These are phyloP conservation scores for Alloteropsis semialata DNA, from an alignment of 176 grass and related monocot species.

Conservation along the genomic window DNA sequence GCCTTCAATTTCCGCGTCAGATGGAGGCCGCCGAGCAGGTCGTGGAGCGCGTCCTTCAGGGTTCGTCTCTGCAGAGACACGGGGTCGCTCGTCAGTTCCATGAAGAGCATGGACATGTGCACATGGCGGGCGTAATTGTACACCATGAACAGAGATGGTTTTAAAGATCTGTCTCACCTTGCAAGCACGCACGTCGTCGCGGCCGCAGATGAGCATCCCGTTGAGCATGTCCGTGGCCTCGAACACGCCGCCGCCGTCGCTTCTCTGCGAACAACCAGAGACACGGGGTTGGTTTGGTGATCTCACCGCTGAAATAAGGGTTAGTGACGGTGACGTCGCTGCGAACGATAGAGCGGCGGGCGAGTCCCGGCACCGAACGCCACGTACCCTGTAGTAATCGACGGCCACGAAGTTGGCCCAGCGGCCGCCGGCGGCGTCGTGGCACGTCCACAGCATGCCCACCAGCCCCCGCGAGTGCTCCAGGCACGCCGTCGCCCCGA, in stretches of 20 bases:
- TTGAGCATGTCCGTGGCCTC: constrained; percentile 60
- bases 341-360: too few species aligned
- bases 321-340: too few species aligned
- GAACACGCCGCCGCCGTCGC: constrained; percentile 58
- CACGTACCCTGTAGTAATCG: constrained; percentile 68
- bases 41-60: constrained; percentile 4
- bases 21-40: neutral
- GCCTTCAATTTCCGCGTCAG: too few species aligned
- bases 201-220: constrained; percentile 66
- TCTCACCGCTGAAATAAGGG: neutral
- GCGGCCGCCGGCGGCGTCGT: constrained; percentile 36
- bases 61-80: constrained; percentile 16
- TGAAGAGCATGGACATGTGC: too few species aligned
- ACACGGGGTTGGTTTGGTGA: neutral
- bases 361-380: too few species aligned
- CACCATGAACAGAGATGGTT: neutral
- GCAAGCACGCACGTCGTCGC: constrained; percentile 56
- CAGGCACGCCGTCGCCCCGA: constrained; percentile 34
- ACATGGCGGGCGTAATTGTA: neutral
- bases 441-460: constrained; percentile 45
- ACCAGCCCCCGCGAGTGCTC: constrained; percentile 42
- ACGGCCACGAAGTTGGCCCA: constrained; percentile 81
- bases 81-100: neutral
- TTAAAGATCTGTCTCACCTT: constrained; percentile 12
- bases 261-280: constrained; percentile 37